Conservation (phyloP, 768 basidiomycete species). For the Porpolomopsis calyptriformis region DNA sequence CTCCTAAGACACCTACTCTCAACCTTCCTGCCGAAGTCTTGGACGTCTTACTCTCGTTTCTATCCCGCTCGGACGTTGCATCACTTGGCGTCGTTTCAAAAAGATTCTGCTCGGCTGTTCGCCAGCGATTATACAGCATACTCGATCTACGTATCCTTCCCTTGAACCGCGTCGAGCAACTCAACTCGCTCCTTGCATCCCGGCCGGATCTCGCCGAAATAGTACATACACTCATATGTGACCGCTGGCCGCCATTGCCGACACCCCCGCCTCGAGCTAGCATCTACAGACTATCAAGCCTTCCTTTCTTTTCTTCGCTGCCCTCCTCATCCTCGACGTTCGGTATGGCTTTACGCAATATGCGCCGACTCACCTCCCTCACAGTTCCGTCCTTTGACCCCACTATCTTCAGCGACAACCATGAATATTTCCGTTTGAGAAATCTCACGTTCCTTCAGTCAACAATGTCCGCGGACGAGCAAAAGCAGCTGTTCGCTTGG, state of each 20-base stretch:
- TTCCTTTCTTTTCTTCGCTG: constrained; percentile 7
- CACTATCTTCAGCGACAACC: constrained; percentile 31
- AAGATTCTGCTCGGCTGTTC: constrained; percentile 24
- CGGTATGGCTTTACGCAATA: constrained; percentile 33
- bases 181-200: constrained; percentile 29
- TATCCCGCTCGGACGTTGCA: constrained; percentile 23
- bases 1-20: constrained; percentile 7
- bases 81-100: constrained; percentile 24
- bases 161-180: constrained; percentile 21
- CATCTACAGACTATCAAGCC: constrained; percentile 30
- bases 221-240: constrained; percentile 30
- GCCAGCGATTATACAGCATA: constrained; percentile 22
- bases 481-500: constrained; percentile 9
- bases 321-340: constrained; percentile 26
- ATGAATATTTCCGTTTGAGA: constrained; percentile 32
- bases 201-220: constrained; percentile 31
- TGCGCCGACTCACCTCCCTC: constrained; percentile 33
- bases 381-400: constrained; percentile 34
- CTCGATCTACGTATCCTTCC: constrained; percentile 27
- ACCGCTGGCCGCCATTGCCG: constrained; percentile 34
- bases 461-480: constrained; percentile 23
- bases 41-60: constrained; percentile 23
- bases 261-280: constrained; percentile 12
- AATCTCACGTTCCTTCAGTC: constrained; percentile 28
- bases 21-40: constrained; percentile 27